Base-by-base conservation (phyloP, 2,329 filamentous ascomycete species). In the Ampelomyces quisqualis region DNA sequence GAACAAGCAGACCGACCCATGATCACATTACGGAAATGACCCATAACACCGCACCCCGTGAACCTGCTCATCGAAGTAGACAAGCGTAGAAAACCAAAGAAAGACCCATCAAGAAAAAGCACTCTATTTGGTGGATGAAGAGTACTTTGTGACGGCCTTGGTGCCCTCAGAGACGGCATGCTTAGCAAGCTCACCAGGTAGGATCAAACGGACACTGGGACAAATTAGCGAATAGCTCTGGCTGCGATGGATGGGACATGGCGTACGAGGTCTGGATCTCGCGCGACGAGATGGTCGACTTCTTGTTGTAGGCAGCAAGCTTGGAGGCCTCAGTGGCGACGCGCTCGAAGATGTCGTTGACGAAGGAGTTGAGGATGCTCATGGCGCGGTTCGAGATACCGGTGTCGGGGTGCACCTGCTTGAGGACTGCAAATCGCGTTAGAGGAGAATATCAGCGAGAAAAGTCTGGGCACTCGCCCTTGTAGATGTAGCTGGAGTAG, bases 401-500 rank as follows among this genome's bases (percentile, higher is more conserved):
- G 65, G 93, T 98, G 76, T 98, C 93, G 52, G 93, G 93, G 80
- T 98, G 93, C 62, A 98, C 93, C 83, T 98, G 93, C 86, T 98
- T 98, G 73, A 98, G 86, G 68, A 98, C 93, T 97, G 61, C 5
- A 10, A 47, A 36, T 69, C 65, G 67, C 66, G 70, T 73, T 51
- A 71, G 68, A 36, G 41, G 40, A 37, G 29, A 32, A 17, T 33
- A 35, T 18, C 32, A 32, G 14, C 38, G 45, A 24, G 26, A 40
- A 27, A 19, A 9, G 23, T 23, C 32, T 35, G 52, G 13, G n/a
- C 51, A 70, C 82, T 73, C 70, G 96, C 91, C 93, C 82, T 97
- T 98, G 88, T 97, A 98, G 78, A 98, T 98, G 84, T 98, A 98
- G 41, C 89, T 94, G 62, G 88, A 94, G 81, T 98, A 98, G n/a